These are phyloP conservation scores for Glonium stellatum DNA, from an alignment of 495 filamentous ascomycete genomes.

Conservation along the genomic window DNA sequence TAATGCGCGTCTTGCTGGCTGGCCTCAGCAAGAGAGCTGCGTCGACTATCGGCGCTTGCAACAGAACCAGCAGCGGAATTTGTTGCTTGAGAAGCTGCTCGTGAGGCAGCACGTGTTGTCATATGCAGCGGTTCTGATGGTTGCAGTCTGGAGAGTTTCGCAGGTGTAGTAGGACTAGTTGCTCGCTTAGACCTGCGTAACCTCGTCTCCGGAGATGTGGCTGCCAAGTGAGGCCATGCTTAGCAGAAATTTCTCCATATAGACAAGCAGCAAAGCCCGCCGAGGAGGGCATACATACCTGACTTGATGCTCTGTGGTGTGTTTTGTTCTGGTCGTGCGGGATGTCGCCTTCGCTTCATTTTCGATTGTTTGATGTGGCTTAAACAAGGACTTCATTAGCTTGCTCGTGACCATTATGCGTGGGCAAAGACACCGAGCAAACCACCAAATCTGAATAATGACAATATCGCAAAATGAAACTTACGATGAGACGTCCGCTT, in stretches of 20 bases:
- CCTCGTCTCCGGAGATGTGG: slow-evolving; percentile 15
- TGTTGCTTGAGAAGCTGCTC: slow-evolving; percentile 25
- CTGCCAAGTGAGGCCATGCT: slow-evolving; percentile 6
- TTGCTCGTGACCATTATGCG: slow-evolving; percentile 2
- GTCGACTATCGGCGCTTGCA: slow-evolving; percentile 24
- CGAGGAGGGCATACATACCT: neutral
- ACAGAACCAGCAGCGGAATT: slow-evolving; percentile 23
- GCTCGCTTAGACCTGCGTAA: slow-evolving; percentile 22
- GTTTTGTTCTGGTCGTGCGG: neutral
- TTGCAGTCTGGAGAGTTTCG: slow-evolving; percentile 27
- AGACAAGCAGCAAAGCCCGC: neutral
- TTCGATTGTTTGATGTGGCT: neutral
- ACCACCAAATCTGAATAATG: neutral
- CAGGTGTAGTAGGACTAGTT: slow-evolving; percentile 11
- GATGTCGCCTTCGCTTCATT: slow-evolving; percentile 2
- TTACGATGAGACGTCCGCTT: neutral
- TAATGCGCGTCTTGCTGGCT: slow-evolving; percentile 6
- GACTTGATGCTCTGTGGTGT: neutral
- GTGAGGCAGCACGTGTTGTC: slow-evolving; percentile 31
- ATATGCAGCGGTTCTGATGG: slow-evolving; percentile 33
- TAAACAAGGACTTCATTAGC: neutral
- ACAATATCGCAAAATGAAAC: neutral
- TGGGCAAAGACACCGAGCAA: neutral
- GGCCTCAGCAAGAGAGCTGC: slow-evolving; percentile 23
- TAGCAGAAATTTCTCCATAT: slow-evolving; percentile 1